phyloP scores from a whole-genome alignment of 2,329 filamentous ascomycete species.

The Paramyrothecium roridum region DNA sequence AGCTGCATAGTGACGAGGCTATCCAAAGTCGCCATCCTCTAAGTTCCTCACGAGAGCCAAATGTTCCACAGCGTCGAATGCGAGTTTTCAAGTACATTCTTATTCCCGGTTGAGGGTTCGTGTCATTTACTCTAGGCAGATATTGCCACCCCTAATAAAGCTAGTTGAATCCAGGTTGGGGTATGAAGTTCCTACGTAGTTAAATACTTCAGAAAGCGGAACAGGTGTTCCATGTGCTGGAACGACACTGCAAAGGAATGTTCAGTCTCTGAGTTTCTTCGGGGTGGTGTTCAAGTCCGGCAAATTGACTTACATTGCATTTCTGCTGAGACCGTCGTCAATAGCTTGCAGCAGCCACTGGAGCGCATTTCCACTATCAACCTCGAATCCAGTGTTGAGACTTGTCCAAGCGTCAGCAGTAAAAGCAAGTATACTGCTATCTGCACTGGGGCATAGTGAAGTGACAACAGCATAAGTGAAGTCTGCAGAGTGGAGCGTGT shows the following conservation, averaged over 20 bases:
- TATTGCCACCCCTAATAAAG: neutral
- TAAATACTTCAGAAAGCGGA: neutral
- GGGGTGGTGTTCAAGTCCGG: neutral
- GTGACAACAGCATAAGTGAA: slow-evolving; percentile 4
- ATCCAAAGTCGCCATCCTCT: too few relatives aligned
- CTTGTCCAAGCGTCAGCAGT: neutral
- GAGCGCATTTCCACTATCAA: neutral
- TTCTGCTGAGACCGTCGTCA: slow-evolving; percentile 1
- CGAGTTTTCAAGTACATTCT: neutral
- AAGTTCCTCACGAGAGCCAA: neutral
- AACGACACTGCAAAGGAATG: neutral
- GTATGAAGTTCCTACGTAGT: neutral
- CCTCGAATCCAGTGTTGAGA: neutral
- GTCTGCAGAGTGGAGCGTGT: slow-evolving; percentile 1
- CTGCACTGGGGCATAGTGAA: neutral
- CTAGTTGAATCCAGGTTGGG: neutral
- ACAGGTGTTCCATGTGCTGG: neutral
- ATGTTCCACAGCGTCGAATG: neutral
- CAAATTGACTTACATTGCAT: slow-evolving; percentile 4
- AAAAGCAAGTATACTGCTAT: slow-evolving; percentile 1
- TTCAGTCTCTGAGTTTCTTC: neutral
- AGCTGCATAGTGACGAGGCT: too few relatives aligned
- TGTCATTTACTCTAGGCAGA: neutral
- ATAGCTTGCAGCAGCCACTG: slow-evolving; percentile 1
- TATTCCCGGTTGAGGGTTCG: neutral